Conservation (phyloP, 345 rosid species). For the Hibiscus tridactylites region DNA sequence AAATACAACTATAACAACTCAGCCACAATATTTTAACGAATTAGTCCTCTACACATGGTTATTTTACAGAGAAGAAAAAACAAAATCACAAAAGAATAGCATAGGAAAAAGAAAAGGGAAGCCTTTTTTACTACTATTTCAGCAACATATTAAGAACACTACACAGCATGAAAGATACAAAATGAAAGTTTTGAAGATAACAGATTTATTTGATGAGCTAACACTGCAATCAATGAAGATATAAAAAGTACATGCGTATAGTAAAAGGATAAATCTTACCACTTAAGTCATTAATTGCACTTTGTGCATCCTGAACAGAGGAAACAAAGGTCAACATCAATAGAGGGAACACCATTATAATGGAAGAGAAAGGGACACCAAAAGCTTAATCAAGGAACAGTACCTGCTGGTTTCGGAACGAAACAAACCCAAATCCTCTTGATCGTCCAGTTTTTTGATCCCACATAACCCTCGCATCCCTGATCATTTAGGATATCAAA, state of each 20-base stretch:
- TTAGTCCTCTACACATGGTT: not conserved
- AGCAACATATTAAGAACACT: not conserved
- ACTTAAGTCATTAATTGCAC: constrained; percentile 86
- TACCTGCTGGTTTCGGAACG: constrained; percentile 92
- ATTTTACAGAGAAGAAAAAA: not conserved
- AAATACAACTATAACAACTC: not conserved
- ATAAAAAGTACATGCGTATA: not conserved
- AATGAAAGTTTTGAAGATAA: not conserved
- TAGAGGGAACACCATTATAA: constrained; percentile 2
- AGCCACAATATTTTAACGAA: not conserved
- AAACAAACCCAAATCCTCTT: constrained; percentile 97
- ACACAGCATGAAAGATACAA: not conserved
- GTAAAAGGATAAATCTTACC: constrained; percentile 41
- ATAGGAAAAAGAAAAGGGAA: not conserved
- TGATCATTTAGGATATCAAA: constrained; percentile 17
- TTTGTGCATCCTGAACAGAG: constrained; percentile 78
- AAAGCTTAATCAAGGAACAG: not conserved
- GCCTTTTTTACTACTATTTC: not conserved
- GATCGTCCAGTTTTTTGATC: constrained; percentile 99
- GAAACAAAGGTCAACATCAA: not conserved
- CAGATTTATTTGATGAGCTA: not conserved
- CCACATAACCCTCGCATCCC: constrained; percentile 99
- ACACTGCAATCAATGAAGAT: not conserved
- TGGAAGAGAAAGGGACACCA: not conserved
- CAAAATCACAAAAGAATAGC: not conserved